Percentiles rank a stretch among this genome's conserved stretches.
These are phyloP conservation scores for Xerocomellus amylosporus DNA, from an alignment of 768 basidiomycete species.

Conservation along the genomic window DNA sequence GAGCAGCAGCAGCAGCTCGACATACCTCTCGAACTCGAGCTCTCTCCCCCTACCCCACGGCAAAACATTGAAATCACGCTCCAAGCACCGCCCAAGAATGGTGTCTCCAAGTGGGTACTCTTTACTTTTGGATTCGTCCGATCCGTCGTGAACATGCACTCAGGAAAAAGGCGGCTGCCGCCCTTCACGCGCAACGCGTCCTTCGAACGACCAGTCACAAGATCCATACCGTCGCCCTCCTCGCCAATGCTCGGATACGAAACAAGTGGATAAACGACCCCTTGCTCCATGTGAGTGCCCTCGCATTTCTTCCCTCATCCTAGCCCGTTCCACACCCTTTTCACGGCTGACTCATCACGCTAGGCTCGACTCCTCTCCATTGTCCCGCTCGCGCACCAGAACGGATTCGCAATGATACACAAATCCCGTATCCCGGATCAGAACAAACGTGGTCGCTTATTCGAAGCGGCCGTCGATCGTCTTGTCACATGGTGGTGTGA, in stretches of 20 bases:
- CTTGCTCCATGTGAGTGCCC: constrained; percentile 68
- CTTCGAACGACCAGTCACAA: constrained; percentile 83
- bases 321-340: background rate
- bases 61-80: constrained; percentile 71
- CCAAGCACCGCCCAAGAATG: constrained; percentile 41
- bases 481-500: constrained; percentile 85
- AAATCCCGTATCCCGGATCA: constrained; percentile 78
- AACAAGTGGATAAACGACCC: constrained; percentile 84
- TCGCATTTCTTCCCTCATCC: background rate
- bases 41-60: constrained; percentile 34
- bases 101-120: constrained; percentile 45
- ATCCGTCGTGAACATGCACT: constrained; percentile 31
- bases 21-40: constrained; percentile 23
- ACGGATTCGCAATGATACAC: constrained; percentile 77
- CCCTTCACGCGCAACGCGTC: constrained; percentile 65
- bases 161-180: constrained; percentile 40
- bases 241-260: constrained; percentile 69
- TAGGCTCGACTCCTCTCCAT: constrained; percentile 89
- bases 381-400: constrained; percentile 77
- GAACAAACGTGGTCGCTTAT: constrained; percentile 79
- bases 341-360: constrained; percentile 4
- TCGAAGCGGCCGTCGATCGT: constrained; percentile 73
- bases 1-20: constrained; percentile 24
- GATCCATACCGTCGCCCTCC: constrained; percentile 79
- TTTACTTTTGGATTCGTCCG: background rate